These are phyloP conservation scores for Magnaporthiopsis incrustans DNA, from an alignment of 2,329 filamentous ascomycete species.

Conservation along the genomic window DNA sequence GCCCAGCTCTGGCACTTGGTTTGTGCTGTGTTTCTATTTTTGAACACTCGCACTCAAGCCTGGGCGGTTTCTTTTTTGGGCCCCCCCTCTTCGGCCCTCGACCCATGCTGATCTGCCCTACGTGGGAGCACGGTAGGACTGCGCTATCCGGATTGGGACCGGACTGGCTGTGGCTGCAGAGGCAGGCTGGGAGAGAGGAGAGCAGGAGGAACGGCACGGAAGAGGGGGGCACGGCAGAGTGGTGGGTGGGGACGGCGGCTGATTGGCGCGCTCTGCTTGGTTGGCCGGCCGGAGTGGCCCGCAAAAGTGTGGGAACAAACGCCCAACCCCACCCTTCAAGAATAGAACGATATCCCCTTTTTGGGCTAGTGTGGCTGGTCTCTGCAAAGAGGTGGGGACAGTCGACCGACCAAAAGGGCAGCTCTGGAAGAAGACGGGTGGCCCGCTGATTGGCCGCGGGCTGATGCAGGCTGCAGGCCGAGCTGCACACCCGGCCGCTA, in stretches of 20 bases:
- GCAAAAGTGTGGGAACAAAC: constrained; percentile 4
- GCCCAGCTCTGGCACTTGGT: neutral
- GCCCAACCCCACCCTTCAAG: constrained; percentile 7
- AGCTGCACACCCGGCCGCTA: neutral
- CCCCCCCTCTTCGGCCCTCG: neutral
- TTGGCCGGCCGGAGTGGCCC: neutral
- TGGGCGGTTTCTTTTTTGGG: constrained; percentile 3
- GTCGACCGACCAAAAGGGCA: constrained; percentile 6
- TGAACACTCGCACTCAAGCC: constrained; percentile 2
- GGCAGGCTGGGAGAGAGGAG: neutral
- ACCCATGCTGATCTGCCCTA: constrained; percentile 6
- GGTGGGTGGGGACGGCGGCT: neutral
- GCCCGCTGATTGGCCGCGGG: neutral
- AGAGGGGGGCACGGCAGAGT: constrained; percentile 1
- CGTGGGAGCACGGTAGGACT: constrained; percentile 6
- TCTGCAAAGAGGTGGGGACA: constrained; percentile 1
- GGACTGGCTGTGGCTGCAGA: neutral
- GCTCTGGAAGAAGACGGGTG: neutral
- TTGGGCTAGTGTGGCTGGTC: neutral
- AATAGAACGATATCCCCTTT: constrained; percentile 3
- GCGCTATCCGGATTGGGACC: constrained; percentile 4
- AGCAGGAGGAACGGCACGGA: neutral
- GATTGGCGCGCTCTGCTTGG: constrained; percentile 1
- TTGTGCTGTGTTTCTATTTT: constrained; percentile 7
- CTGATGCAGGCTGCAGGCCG: neutral